Percentiles rank a stretch among this genome's conserved stretches.
These are phyloP conservation scores for Plasmodium berghei DNA, from an alignment of 169 alveolate species.

Conservation along the genomic window DNA sequence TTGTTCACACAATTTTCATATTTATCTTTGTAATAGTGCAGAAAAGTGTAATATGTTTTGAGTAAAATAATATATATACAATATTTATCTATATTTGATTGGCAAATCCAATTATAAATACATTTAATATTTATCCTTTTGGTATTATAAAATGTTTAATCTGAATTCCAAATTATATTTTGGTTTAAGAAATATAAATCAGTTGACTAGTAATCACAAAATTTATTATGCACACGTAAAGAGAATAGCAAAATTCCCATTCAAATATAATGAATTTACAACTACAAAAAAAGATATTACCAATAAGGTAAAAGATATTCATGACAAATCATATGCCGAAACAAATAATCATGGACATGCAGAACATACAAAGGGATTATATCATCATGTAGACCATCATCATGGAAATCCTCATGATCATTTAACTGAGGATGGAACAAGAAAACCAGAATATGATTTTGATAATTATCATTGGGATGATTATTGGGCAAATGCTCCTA, in stretches of 20 bases:
- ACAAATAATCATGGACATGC: constrained; percentile 21
- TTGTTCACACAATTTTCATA: too few relatives aligned
- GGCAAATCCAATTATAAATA: not conserved
- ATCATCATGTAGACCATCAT: constrained; percentile 85
- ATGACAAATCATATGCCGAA: constrained; percentile 8
- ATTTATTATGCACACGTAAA: constrained; percentile 12
- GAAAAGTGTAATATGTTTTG: too few relatives aligned
- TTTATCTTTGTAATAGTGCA: too few relatives aligned
- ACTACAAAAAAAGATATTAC: constrained; percentile 31
- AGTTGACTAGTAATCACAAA: constrained; percentile 25
- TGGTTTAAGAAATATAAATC: constrained; percentile 67
- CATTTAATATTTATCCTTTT: constrained; percentile 5
- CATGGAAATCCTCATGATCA: constrained; percentile 91
- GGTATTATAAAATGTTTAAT: constrained; percentile 44
- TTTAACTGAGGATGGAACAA: constrained; percentile 87
- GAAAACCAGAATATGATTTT: constrained; percentile 78
- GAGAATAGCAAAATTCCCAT: constrained; percentile 8
- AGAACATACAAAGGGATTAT: constrained; percentile 75
- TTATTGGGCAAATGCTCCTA: constrained; percentile 86
- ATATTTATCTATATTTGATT: too few relatives aligned
- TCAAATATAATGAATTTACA: constrained; percentile 43
- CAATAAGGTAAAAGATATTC: constrained; percentile 2
- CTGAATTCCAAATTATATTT: constrained; percentile 47
- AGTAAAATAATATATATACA: too few relatives aligned
- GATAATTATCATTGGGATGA: constrained; percentile 89